These are phyloP conservation scores for Rhodotorula sp. DNA, from an alignment of 1,284 basidiomycete genomes.

Conservation along the genomic window DNA sequence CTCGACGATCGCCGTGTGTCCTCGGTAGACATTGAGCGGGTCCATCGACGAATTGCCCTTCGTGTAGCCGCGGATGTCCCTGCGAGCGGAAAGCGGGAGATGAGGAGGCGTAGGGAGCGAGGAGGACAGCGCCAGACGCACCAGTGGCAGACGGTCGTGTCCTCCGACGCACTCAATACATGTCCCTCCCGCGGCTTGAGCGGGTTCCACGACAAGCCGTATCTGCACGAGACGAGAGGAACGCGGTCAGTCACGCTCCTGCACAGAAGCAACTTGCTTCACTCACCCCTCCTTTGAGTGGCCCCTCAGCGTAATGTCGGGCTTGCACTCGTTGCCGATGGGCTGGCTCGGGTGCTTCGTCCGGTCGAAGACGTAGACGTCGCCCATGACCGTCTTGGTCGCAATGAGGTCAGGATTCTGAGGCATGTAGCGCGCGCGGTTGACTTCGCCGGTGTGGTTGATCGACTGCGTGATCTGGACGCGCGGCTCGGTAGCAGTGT, in stretches of 20 bases:
- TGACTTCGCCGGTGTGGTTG: constrained; percentile 95
- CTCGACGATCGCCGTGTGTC: constrained; percentile 88
- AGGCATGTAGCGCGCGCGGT: constrained; percentile 97
- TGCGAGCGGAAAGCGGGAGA: constrained; percentile 46
- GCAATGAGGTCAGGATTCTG: constrained; percentile 97
- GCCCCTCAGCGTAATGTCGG: constrained; percentile 85
- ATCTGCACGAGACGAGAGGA: constrained; percentile 57
- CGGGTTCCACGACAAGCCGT: constrained; percentile 90
- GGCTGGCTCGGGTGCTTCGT: constrained; percentile 96
- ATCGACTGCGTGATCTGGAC: constrained; percentile 91
- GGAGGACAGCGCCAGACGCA: constrained; percentile 51
- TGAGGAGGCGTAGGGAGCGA: neutral
- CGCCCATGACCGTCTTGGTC: constrained; percentile 85
- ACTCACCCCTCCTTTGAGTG: constrained; percentile 89
- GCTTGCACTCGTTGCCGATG: constrained; percentile 73
- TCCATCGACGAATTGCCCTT: constrained; percentile 76
- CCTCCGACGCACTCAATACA: constrained; percentile 88
- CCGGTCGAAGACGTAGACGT: constrained; percentile 90
- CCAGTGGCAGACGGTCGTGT: constrained; percentile 96
- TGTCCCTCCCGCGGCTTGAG: constrained; percentile 66
- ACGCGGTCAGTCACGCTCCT: neutral
- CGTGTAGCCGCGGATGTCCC: constrained; percentile 88
- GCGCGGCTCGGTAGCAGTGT: constrained; percentile 74
- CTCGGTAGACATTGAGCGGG: constrained; percentile 77
- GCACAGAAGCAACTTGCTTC: neutral